phyloP scores from a whole-genome alignment of 2,329 filamentous ascomycete genomes.

The Acarospora socialis region DNA sequence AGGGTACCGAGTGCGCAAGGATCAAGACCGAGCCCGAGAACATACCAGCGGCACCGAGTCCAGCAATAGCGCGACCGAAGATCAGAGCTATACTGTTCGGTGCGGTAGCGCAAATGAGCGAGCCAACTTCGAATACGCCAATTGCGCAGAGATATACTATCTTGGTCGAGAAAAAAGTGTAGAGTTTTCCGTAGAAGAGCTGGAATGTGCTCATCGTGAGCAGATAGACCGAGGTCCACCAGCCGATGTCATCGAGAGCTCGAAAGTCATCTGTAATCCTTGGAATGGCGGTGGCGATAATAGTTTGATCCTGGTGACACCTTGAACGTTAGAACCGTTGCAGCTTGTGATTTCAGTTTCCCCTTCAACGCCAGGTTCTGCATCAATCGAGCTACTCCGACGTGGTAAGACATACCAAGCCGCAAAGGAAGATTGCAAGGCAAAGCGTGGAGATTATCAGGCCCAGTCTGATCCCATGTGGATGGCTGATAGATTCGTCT shows the following conservation, averaged over 20 bases:
- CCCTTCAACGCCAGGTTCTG: too few species aligned
- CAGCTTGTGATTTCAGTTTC: too few species aligned
- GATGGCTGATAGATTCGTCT: too few species aligned
- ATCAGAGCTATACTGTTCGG: constrained; percentile 20
- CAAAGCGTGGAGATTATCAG: too few species aligned
- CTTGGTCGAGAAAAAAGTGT: constrained; percentile 33
- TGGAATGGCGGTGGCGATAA: constrained; percentile 10
- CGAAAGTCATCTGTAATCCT: constrained; percentile 9
- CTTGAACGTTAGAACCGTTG: too few species aligned
- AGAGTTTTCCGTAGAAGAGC: constrained; percentile 29
- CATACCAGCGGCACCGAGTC: constrained; percentile 18
- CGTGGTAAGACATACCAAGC: too few species aligned
- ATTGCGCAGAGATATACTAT: constrained; percentile 27
- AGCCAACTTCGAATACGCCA: constrained; percentile 31
- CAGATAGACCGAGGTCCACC: constrained; percentile 10
- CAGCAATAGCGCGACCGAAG: constrained; percentile 23
- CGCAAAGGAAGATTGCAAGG: too few species aligned
- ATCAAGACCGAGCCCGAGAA: background rate
- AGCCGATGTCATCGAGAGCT: constrained; percentile 9
- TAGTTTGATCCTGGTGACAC: too few species aligned
- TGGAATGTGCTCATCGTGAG: constrained; percentile 9
- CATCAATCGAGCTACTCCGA: too few species aligned
- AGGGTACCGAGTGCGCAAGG: background rate
- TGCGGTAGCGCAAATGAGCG: constrained; percentile 27
- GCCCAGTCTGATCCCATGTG: too few species aligned